These are phyloP conservation scores for Ceratocystis smalleyi DNA, from an alignment of 2,329 filamentous ascomycete species.

Conservation along the genomic window DNA sequence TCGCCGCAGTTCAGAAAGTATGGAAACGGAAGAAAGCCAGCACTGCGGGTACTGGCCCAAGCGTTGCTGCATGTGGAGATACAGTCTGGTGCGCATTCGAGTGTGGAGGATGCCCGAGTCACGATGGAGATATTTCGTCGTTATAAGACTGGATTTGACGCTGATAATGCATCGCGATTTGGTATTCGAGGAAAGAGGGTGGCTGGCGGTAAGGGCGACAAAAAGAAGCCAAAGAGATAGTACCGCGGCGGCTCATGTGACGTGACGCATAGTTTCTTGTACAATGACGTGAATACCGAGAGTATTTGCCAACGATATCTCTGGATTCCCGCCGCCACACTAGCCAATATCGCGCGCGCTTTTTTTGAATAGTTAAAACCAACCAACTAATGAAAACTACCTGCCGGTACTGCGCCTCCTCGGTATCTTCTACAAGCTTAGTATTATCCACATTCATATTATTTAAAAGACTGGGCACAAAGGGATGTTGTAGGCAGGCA, in stretches of 20 bases:
- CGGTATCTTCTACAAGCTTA: too few species aligned
- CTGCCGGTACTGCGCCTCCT: too few species aligned
- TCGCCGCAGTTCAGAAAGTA: constrained; percentile 59
- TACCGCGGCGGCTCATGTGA: background rate
- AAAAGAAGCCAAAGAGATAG: constrained; percentile 23
- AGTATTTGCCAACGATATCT: too few species aligned
- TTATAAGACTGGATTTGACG: constrained; percentile 73
- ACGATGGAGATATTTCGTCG: constrained; percentile 79
- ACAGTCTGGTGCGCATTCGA: constrained; percentile 48
- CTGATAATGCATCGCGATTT: constrained; percentile 57
- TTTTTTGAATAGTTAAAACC: too few species aligned
- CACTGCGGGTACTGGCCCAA: constrained; percentile 42
- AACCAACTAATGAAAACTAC: too few species aligned
- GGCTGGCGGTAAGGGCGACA: background rate
- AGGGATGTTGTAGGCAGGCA: too few species aligned
- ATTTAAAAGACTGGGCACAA: too few species aligned
- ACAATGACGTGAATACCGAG: background rate
- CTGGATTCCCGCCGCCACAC: too few species aligned
- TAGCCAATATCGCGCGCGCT: too few species aligned
- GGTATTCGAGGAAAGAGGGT: constrained; percentile 7
- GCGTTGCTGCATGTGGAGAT: constrained; percentile 46
- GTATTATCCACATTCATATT: too few species aligned
- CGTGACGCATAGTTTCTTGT: background rate
- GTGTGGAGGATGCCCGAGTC: constrained; percentile 66
- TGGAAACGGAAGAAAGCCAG: constrained; percentile 51